Base-by-base conservation (phyloP, 768 basidiomycete species). In the Boletus pseudo-olivaceus region DNA sequence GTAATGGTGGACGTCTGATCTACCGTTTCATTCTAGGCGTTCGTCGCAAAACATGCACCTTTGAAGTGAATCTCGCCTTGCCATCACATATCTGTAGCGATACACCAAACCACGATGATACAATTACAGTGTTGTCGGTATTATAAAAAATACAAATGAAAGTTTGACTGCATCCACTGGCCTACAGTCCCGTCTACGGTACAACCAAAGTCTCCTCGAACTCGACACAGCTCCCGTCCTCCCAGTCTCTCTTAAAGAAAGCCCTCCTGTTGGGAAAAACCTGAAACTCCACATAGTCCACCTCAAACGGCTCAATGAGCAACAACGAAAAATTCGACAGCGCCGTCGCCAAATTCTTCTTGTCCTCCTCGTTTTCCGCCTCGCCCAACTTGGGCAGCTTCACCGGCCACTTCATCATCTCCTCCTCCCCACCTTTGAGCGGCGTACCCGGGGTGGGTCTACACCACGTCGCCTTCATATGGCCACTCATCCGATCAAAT, bases 401-500 rank as follows among this genome's bases (percentile, higher is more conserved):
- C 57, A 62, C 64, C 10, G 87, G 88, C 87, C 89, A 89, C 58
- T 71, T 73, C 57, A 80, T 78, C 54, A 80, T 78, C 44, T 82
- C 83, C 1, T 83, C 83, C 39, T 78, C 76, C 5, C 77, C 80
- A 26, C 78, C 78, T 12, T 65, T 49, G 39, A 90, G 63, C 12
- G 63, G 70, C 5, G 73, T 76, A 0, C 90, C 93, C 0, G 90
- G 88, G 0, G 75, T 64, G 3, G 89, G 88, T 4, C 84, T 75
- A 57, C 80, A 83, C 84, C 88, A 94, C 39, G 74, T 75, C 23
- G 90, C 90, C 58, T 80, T 82, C 82, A 91, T 81, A 44, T 75
- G 69, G 3, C 74, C 76, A 41, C 78, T 78, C 76, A 93, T 77
- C 44, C 56, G 68, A 54, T 79, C 76, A 66, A 89, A 94, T 32